phyloP scores from a whole-genome alignment of 306 rosid genomes.

The Potentilla sterilis region DNA sequence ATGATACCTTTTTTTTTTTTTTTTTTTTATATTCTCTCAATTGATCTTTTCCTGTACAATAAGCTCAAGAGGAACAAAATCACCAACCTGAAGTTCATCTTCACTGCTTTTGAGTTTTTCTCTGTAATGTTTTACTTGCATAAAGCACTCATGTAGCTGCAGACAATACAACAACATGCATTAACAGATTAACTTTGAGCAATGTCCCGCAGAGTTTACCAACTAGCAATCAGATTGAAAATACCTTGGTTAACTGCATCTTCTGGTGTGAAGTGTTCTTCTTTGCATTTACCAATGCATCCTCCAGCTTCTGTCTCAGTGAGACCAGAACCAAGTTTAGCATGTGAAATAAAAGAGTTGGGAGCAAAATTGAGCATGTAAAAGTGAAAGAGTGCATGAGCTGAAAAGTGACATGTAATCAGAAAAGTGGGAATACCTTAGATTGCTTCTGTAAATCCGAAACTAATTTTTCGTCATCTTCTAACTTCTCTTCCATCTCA shows the following conservation, averaged over 20 bases:
- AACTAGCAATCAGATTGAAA: background rate
- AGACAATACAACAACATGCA: conserved; percentile 22
- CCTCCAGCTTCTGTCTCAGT: conserved; percentile 79
- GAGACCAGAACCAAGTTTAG: conserved; percentile 19
- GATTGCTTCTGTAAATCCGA: conserved; percentile 66
- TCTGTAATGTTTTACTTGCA: conserved; percentile 54
- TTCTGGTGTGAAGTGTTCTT: conserved; percentile 63
- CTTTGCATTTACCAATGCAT: conserved; percentile 71
- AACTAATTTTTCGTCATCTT: conserved; percentile 40
- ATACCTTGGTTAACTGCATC: conserved; percentile 72
- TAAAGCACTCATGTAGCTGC: conserved; percentile 73
- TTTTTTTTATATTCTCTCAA: background rate
- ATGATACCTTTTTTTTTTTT: background rate
- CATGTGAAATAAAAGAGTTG: conserved; percentile 10
- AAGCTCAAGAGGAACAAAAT: background rate
- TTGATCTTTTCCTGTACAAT: background rate
- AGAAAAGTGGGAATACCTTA: conserved; percentile 37
- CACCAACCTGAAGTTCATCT: conserved; percentile 83
- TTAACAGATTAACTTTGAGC: conserved; percentile 3
- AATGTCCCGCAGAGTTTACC: conserved; percentile 2
- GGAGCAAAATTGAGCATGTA: conserved; percentile 2
- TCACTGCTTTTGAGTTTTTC: conserved; percentile 64
- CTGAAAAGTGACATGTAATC: conserved; percentile 13
- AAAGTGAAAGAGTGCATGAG: conserved; percentile 11
- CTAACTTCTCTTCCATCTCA: conserved; percentile 49